A percentile compares a stretch with the other conserved stretches of the same genome.
Conservation (phyloP, 1,284 basidiomycete genomes). For the Porodaedalea pini region DNA sequence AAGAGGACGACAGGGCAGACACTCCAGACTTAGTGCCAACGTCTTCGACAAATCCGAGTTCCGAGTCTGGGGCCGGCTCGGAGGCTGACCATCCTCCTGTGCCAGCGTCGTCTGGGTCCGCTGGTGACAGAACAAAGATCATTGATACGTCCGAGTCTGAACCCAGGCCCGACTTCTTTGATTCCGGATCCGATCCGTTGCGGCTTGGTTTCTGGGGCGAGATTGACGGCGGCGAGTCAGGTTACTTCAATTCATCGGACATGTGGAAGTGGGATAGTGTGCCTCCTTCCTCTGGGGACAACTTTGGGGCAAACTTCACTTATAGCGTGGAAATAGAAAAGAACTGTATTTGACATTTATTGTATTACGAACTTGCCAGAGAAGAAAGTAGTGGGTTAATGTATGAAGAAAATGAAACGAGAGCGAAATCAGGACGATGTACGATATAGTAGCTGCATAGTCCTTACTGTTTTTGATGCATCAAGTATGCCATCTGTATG, state of each 20-base stretch:
- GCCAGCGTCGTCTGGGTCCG: slow-evolving; percentile 19
- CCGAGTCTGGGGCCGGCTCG: slow-evolving; percentile 59
- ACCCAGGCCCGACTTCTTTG: slow-evolving; percentile 10
- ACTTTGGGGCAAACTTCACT: slow-evolving; percentile 68
- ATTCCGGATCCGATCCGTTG: slow-evolving; percentile 41
- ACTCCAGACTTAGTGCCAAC: slow-evolving; percentile 68
- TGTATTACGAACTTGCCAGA: not conserved
- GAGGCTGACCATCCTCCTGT: slow-evolving; percentile 46
- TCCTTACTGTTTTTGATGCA: too few relatives aligned
- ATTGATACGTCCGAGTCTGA: slow-evolving; percentile 39
- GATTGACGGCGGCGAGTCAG: slow-evolving; percentile 70
- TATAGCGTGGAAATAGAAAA: slow-evolving; percentile 18
- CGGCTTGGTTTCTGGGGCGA: slow-evolving; percentile 61
- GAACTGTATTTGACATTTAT: not conserved
- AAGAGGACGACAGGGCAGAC: slow-evolving; percentile 51
- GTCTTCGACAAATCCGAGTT: slow-evolving; percentile 61
- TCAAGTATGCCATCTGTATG: too few relatives aligned
- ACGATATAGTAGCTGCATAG: not conserved
- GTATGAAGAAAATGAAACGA: too few relatives aligned
- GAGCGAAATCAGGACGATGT: not conserved
- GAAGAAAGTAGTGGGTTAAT: too few relatives aligned
- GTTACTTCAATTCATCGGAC: slow-evolving; percentile 55
- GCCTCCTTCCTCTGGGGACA: slow-evolving; percentile 48
- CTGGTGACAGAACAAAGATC: slow-evolving; percentile 39
- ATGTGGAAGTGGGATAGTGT: slow-evolving; percentile 76